phyloP scores from a whole-genome alignment of 768 basidiomycete species.

The Collybia nuda region DNA sequence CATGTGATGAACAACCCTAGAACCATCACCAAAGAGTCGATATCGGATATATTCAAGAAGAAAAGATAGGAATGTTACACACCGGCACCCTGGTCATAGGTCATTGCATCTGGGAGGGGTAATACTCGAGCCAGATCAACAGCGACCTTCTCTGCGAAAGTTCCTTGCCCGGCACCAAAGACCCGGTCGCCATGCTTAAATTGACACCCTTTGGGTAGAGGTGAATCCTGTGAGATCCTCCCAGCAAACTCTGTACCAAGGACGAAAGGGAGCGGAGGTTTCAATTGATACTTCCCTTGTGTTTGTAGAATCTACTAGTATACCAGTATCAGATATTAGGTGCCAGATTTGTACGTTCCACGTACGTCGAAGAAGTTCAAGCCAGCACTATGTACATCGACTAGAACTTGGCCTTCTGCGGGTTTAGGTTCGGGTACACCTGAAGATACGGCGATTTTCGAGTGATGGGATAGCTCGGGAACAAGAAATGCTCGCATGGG shows the following conservation, averaged over 20 bases:
- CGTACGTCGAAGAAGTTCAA: constrained; percentile 78
- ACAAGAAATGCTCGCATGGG: constrained; percentile 81
- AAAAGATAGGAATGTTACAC: constrained; percentile 15
- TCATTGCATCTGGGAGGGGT: constrained; percentile 72
- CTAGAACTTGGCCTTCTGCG: constrained; percentile 55
- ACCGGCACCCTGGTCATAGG: constrained; percentile 87
- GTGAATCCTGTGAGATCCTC: constrained; percentile 62
- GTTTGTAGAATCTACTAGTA: constrained; percentile 84
- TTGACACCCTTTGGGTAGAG: constrained; percentile 76
- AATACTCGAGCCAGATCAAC: constrained; percentile 50
- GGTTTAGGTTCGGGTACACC: constrained; percentile 60
- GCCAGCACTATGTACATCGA: constrained; percentile 74
- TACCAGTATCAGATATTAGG: constrained; percentile 6
- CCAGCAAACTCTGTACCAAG: constrained; percentile 89
- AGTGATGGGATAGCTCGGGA: constrained; percentile 66
- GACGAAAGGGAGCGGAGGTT: constrained; percentile 83
- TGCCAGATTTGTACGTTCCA: background rate
- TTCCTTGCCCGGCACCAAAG: constrained; percentile 80
- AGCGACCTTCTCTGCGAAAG: constrained; percentile 76
- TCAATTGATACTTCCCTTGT: constrained; percentile 86
- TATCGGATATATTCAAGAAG: background rate
- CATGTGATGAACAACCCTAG: constrained; percentile 83
- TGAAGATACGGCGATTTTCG: constrained; percentile 51
- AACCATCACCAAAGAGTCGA: background rate
- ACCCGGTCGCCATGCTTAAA: constrained; percentile 85